Evolutionary conservation across 192 early-diverging fungal species (phyloP).

Genomic region (Coemansia sp.): DNA sequence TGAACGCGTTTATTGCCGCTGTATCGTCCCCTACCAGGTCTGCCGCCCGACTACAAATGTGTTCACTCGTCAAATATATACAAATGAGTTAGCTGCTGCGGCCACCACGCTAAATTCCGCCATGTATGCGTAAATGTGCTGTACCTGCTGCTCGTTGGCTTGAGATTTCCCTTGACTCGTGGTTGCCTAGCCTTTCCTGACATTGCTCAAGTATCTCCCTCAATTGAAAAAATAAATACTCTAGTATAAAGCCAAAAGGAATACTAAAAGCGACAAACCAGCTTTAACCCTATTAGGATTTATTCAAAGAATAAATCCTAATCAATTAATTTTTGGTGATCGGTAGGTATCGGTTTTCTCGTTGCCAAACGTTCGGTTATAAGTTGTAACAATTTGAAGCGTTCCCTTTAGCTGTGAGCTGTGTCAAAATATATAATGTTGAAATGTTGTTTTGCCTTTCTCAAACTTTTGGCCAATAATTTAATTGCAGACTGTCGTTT

Average conservation of each 20-base stretch:
- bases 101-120: neutral
- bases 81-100: neutral
- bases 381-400: too few species aligned
- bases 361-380: too few species aligned
- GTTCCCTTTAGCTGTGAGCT: too few species aligned
- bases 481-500: too few species aligned
- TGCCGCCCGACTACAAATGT: constrained; percentile 36
- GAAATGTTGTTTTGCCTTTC: too few species aligned
- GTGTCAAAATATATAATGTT: too few species aligned
- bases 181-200: constrained; percentile 58
- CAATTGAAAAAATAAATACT: neutral
- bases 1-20: constrained; percentile 49
- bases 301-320: too few species aligned
- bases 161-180: constrained; percentile 80
- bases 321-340: too few species aligned
- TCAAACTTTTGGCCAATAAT: too few species aligned
- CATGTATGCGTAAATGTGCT: neutral
- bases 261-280: too few species aligned
- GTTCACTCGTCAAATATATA: neutral
- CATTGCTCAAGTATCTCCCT: constrained; percentile 13
- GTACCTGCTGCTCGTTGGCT: constrained; percentile 87
- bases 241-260: neutral
- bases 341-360: too few species aligned
- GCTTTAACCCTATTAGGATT: too few species aligned
- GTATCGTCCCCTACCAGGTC: constrained; percentile 43